phyloP scores from a whole-genome alignment of 257 asterid species.

The Capsicum rhomboideum region DNA sequence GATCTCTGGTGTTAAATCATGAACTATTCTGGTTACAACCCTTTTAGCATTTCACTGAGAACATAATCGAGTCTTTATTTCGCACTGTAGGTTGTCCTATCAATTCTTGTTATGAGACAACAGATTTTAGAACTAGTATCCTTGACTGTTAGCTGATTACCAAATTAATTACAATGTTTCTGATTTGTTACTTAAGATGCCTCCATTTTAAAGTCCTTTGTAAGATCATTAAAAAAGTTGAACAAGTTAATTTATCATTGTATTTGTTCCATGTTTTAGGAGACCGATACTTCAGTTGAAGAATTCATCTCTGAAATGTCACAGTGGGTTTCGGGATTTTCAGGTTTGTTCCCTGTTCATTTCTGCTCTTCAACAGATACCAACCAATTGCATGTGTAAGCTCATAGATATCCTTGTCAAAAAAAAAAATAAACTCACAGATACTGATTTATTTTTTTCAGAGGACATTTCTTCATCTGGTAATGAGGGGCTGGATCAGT shows the following conservation, averaged over 20 bases:
- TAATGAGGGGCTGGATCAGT: conserved; percentile 50
- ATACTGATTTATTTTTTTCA: background rate
- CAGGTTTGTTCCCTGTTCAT: conserved; percentile 21
- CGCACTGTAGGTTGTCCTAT: background rate
- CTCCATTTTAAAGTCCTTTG: background rate
- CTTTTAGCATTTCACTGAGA: background rate
- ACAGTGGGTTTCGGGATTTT: conserved; percentile 33
- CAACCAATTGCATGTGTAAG: background rate
- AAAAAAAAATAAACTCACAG: too few relatives aligned
- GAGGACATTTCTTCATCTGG: conserved; percentile 20
- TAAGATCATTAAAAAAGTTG: background rate
- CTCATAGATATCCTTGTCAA: background rate
- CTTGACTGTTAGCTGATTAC: background rate
- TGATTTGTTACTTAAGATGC: background rate
- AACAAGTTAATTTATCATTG: background rate
- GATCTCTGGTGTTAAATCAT: background rate
- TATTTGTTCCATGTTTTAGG: conserved; percentile 16
- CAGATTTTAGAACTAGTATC: background rate
- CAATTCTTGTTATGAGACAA: background rate
- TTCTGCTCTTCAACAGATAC: background rate
- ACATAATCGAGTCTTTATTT: background rate
- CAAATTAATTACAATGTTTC: background rate
- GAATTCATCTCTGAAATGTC: conserved; percentile 20
- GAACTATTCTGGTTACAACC: background rate
- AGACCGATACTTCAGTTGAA: conserved; percentile 18